Evolutionary conservation across 2,329 filamentous ascomycete genomes (phyloP), one percentile per base, ranked within the genome.

Genomic region (Verticillium zaregamsianum): DNA sequence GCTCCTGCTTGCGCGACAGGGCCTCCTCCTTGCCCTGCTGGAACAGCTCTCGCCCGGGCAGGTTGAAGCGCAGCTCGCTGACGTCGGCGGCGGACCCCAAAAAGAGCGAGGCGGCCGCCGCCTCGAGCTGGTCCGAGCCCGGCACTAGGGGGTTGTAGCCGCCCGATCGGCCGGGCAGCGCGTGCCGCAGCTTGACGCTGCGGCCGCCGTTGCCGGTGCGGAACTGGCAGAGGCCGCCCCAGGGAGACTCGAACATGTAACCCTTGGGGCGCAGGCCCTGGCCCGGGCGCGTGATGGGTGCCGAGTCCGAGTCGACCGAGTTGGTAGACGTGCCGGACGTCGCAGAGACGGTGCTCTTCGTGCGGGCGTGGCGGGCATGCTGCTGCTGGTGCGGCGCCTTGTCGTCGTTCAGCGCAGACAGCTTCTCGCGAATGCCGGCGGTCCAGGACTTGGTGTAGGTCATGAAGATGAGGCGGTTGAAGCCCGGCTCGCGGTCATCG

Each of bases 41-140:
- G 56, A 85, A 79, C 3, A 84, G 61, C 35, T 85, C 80, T 17
- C 77, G 72, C 57, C 83, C 85, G 1, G 92, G 93, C 0, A 97
- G 83, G 72, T 96, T 97, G 80, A 97, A 97, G 20, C 93, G 87
- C 63, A 98, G 79, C 74, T 97, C 94, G 73, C 92, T 96, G 31
- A 96, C 85, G 1, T 79, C 63, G 20, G 82, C 78, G 6, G 71
- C 62, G 52, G 63, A 58, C 9, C 60, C 67, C 52, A 35, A 67
- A 63, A 68, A 72, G 49, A 69, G 68, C 75, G 70, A 28, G 28
- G 28, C 61, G 56, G 61, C 68, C 68, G 37, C 67, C 62, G 49
- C 69, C 68, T 5, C 67, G 57, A 62, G 64, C 58, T 73, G 72
- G 5, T 80, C 78, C 32, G 54, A 55, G 23, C 37, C 57, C 17